Evolutionary conservation across 2,329 filamentous ascomycete species (phyloP).

Genomic region (Talaromyces albobiverticillius): DNA sequence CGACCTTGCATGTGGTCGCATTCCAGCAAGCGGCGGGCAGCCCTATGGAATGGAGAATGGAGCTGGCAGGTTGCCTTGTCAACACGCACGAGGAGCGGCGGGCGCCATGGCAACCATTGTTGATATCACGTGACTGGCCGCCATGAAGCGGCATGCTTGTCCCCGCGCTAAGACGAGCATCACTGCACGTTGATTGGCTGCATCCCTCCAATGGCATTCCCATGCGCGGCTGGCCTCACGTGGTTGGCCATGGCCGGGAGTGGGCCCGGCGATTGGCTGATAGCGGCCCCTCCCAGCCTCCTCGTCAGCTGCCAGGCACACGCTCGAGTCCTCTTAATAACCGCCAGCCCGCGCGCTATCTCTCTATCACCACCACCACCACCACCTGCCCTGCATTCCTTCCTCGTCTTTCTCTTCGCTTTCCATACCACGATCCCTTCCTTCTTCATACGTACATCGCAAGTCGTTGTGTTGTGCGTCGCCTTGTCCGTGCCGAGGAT

Average conservation of each 20-base stretch:
- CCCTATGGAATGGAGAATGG: background rate
- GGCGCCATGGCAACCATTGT: slow-evolving; percentile 13
- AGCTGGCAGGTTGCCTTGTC: slow-evolving; percentile 10
- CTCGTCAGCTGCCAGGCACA: slow-evolving; percentile 17
- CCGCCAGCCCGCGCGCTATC: background rate
- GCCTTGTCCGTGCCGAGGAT: too few relatives aligned
- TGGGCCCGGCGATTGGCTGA: slow-evolving; percentile 21
- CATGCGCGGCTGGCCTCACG: slow-evolving; percentile 27
- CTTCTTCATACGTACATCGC: background rate
- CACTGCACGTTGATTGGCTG: slow-evolving; percentile 5
- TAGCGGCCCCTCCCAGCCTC: slow-evolving; percentile 13
- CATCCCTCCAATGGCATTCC: slow-evolving; percentile 1
- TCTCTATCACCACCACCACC: background rate
- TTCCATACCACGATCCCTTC: slow-evolving; percentile 13
- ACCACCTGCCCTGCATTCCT: slow-evolving; percentile 19
- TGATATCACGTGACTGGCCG: slow-evolving; percentile 14
- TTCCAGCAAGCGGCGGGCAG: background rate
- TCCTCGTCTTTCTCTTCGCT: slow-evolving; percentile 11
- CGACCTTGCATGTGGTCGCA: background rate
- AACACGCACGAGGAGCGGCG: slow-evolving; percentile 4
- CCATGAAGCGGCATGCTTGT: background rate
- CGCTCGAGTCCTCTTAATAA: background rate
- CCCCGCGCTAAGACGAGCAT: slow-evolving; percentile 7
- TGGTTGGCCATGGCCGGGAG: slow-evolving; percentile 19
- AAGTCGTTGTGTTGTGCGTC: background rate